A percentile compares a stretch with the other conserved stretches of the same genome.
phyloP scores from a whole-genome alignment of 2,329 filamentous ascomycete genomes.

The Microcyclospora pomicola region DNA sequence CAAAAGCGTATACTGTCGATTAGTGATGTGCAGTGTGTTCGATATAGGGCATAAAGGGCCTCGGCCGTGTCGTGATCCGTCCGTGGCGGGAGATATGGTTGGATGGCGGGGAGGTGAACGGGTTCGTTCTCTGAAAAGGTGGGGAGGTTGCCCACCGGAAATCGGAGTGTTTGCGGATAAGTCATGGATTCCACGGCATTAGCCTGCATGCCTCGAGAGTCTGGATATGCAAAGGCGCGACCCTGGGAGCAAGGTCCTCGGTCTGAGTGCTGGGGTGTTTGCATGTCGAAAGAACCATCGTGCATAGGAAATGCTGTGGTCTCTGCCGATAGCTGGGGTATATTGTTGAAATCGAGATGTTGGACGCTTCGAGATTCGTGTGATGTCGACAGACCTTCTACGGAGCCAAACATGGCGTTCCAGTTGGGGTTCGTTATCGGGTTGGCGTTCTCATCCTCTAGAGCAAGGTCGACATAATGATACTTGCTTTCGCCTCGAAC shows the following conservation, averaged over 20 bases:
- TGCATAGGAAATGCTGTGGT: slow-evolving; percentile 32
- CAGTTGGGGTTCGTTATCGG: slow-evolving; percentile 2
- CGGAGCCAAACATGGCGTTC: slow-evolving; percentile 5
- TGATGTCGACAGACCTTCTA: slow-evolving; percentile 14
- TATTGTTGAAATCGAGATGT: slow-evolving; percentile 25
- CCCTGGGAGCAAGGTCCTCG: slow-evolving; percentile 29
- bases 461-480: slow-evolving; percentile 57
- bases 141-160: slow-evolving; percentile 45
- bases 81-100: slow-evolving; percentile 61
- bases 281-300: slow-evolving; percentile 19
- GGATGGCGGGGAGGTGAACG: slow-evolving; percentile 73
- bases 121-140: slow-evolving; percentile 51
- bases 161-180: slow-evolving; percentile 50
- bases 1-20: slow-evolving; percentile 93
- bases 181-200: slow-evolving; percentile 31
- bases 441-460: slow-evolving; percentile 30
- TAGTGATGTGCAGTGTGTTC: slow-evolving; percentile 87
- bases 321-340: slow-evolving; percentile 34
- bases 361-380: slow-evolving; percentile 18
- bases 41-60: slow-evolving; percentile 74
- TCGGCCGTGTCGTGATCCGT: slow-evolving; percentile 80
- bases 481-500: slow-evolving; percentile 97
- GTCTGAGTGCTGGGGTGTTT: slow-evolving; percentile 17
- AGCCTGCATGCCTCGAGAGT: slow-evolving; percentile 28
- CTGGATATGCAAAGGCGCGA: slow-evolving; percentile 34